phyloP scores from a whole-genome alignment of 1,139 yeast species.

The Hansenula lynferdii region DNA sequence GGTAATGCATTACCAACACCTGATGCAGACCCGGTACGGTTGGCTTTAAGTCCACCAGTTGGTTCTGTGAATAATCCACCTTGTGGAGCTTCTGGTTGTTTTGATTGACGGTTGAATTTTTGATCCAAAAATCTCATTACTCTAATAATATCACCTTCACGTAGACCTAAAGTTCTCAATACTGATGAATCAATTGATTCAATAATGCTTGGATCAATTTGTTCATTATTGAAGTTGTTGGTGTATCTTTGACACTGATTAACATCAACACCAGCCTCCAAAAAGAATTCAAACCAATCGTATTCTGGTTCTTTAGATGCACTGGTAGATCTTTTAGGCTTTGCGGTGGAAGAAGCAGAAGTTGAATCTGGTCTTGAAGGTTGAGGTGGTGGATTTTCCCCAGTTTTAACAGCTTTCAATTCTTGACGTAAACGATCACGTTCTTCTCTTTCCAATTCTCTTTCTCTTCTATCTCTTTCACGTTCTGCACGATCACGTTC shows the following conservation, averaged over 20 bases:
- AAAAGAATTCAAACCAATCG: constrained; percentile 97
- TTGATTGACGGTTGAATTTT: constrained; percentile 52
- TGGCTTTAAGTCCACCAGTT: constrained; percentile 66
- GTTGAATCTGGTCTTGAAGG: constrained; percentile 29
- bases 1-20: constrained; percentile 24
- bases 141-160: constrained; percentile 93
- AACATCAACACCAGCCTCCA: constrained; percentile 89
- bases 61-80: constrained; percentile 69
- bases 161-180: constrained; percentile 83
- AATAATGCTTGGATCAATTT: constrained; percentile 83
- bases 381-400: constrained; percentile 29
- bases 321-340: constrained; percentile 10
- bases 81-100: constrained; percentile 24
- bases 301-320: constrained; percentile 42
- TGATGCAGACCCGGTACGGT: constrained; percentile 24
- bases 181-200: constrained; percentile 78
- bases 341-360: too few relatives aligned
- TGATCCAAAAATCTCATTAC: constrained; percentile 79
- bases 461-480: constrained; percentile 27
- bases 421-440: constrained; percentile 20
- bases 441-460: constrained; percentile 23
- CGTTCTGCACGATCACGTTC: constrained; percentile 27
- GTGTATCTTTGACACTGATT: constrained; percentile 93
- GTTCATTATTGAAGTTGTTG: constrained; percentile 80
- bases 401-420: constrained; percentile 18